These are phyloP conservation scores for Aspergillus candidus DNA, from an alignment of 2,329 filamentous ascomycete genomes.

Conservation along the genomic window DNA sequence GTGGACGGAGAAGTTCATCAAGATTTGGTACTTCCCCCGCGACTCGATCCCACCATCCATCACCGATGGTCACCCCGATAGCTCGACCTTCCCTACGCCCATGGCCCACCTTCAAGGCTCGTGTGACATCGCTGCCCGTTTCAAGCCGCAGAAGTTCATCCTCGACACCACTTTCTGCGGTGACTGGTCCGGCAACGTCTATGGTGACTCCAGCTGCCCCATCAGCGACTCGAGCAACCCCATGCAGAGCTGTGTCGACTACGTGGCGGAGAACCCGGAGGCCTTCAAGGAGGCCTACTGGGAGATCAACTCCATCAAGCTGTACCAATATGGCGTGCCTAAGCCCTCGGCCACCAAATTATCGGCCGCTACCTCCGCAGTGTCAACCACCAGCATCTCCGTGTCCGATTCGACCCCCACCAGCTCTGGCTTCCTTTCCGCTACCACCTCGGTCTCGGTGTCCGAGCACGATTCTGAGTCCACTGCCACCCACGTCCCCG, in stretches of 20 bases:
- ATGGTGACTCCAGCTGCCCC: slow-evolving; percentile 44
- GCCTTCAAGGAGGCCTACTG: slow-evolving; percentile 72
- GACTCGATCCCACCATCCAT: slow-evolving; percentile 42
- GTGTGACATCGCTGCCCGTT: slow-evolving; percentile 37
- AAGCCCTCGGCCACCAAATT: slow-evolving; percentile 1
- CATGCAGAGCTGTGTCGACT: slow-evolving; percentile 63
- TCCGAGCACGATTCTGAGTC: not conserved
- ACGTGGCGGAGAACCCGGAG: slow-evolving; percentile 62
- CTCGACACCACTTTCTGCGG: slow-evolving; percentile 52
- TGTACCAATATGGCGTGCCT: slow-evolving; percentile 44
- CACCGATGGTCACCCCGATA: slow-evolving; percentile 37
- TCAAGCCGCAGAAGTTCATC: slow-evolving; percentile 38
- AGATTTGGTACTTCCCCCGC: slow-evolving; percentile 50
- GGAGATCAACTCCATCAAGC: slow-evolving; percentile 65
- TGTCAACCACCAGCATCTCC: not conserved
- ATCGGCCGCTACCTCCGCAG: slow-evolving; percentile 1
- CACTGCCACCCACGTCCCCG: not conserved
- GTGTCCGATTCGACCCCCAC: not conserved
- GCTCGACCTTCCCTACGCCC: slow-evolving; percentile 42
- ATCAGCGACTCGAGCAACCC: slow-evolving; percentile 55
- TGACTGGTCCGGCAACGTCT: slow-evolving; percentile 49
- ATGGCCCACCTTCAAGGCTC: slow-evolving; percentile 40
- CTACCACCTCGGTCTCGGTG: not conserved
- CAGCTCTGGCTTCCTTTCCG: not conserved
- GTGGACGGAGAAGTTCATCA: slow-evolving; percentile 41